Base-by-base conservation (phyloP, 345 rosid genomes). In the Euphorbia peplus region DNA sequence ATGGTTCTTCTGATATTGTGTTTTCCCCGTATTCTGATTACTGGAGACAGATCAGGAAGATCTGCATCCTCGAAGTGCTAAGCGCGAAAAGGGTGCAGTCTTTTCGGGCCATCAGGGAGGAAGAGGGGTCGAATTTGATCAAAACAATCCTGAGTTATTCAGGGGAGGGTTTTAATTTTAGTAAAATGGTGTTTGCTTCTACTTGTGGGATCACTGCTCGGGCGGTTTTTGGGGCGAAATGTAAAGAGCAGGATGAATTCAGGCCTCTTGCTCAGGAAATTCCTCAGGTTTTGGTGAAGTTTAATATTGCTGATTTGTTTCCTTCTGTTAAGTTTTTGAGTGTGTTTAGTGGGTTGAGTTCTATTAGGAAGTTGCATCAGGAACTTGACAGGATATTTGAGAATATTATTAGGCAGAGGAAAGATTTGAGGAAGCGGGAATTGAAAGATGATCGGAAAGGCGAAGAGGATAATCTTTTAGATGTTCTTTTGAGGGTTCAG, bases 401-500 rank as follows among this genome's bases (percentile, higher is more conserved):
- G 18, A 16, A 15, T 5, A 59, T 69, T 29, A 8, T 24, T 1
- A 10, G n/a, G 24, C 60, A 51, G 0, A 48, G 61, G 3, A 42
- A 16, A 37, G 25, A 19, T 3, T 16, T 16, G 19, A 62, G 21
- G 39, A 11, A 2, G 10, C 11, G 3, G 15, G 1, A n/a, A n/a
- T n/a, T n/a, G n/a, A n/a, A n/a, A n/a, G n/a, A n/a, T n/a, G n/a
- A n/a, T n/a, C n/a, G n/a, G n/a, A 14, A 22, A n/a, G 10, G 13
- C 0, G 13, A 5, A 10, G 64, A 58, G 8, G 26, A 30, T 14
- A 55, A 65, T 65, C 42, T 65, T 16, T 56, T 82, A 4, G 79
- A 78, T 69, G 72, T 76, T 52, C 84, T 84, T 35, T 29, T 82
- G 29, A 71, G 63, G 2, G 39, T 77, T 52, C 79, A 76, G 19